Evolutionary conservation across 306 rosid genomes (phyloP).

Genomic region (Macrotyloma uniflorum): DNA sequence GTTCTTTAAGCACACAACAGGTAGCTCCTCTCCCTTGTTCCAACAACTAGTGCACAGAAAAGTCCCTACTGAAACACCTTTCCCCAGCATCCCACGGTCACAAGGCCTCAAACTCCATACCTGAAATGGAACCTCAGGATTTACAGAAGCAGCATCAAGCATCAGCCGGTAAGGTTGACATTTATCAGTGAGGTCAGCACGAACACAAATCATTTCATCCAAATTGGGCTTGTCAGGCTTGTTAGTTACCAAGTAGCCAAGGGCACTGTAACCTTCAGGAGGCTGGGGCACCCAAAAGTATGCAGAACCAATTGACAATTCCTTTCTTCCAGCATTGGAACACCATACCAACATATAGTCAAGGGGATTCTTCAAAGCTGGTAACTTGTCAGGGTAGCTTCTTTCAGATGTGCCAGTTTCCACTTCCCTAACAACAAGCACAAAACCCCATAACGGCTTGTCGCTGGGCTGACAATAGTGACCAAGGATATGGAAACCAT

Average conservation of each 20-base stretch:
- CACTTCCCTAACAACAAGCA: constrained; percentile 76
- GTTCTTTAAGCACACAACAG: constrained; percentile 82
- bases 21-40: constrained; percentile 57
- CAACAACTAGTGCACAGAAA: constrained; percentile 61
- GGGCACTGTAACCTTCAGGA: constrained; percentile 74
- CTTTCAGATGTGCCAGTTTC: constrained; percentile 37
- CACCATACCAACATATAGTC: constrained; percentile 73
- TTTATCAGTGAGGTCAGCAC: constrained; percentile 69
- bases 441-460: constrained; percentile 67
- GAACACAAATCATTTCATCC: constrained; percentile 76
- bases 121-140: constrained; percentile 51
- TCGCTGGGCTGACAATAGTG: constrained; percentile 72
- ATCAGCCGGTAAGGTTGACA: constrained; percentile 64
- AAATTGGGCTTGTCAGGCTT: constrained; percentile 64
- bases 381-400: constrained; percentile 37
- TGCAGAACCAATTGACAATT: constrained; percentile 45
- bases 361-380: constrained; percentile 68
- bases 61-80: constrained; percentile 74
- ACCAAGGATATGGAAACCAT: constrained; percentile 73
- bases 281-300: constrained; percentile 87
- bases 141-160: constrained; percentile 42
- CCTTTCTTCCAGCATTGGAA: constrained; percentile 56
- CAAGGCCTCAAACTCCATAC: constrained; percentile 68
- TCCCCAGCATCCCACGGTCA: constrained; percentile 68
- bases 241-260: constrained; percentile 76